Evolutionary conservation across 1,284 basidiomycete species (phyloP).

Genomic region (Apiotrichum gracile): DNA sequence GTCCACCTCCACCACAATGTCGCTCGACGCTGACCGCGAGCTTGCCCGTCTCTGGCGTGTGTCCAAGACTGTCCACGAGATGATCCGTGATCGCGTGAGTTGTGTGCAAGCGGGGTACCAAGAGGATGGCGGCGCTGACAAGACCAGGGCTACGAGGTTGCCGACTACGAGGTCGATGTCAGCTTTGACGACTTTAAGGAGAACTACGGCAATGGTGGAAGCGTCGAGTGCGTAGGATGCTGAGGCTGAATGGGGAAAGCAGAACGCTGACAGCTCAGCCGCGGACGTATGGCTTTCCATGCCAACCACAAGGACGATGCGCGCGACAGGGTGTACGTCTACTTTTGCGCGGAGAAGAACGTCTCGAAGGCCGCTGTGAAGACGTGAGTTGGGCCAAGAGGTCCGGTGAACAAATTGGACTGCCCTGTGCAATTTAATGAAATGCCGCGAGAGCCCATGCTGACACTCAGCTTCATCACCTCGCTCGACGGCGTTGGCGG

Average conservation of each 20-base stretch:
- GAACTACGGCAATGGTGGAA: conserved; percentile 34
- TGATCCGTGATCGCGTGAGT: conserved; percentile 74
- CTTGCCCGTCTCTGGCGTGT: conserved; percentile 77
- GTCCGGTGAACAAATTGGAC: no score
- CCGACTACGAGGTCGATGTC: conserved; percentile 47
- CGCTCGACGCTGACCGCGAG: conserved; percentile 40
- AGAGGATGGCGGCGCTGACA: background rate
- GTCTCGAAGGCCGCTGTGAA: conserved; percentile 94
- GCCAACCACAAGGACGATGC: conserved; percentile 65
- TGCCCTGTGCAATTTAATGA: no score
- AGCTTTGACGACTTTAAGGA: conserved; percentile 46
- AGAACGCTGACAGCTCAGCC: conserved; percentile 53
- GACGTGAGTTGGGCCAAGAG: conserved; percentile 72
- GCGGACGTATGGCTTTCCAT: conserved; percentile 79
- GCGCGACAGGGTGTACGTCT: conserved; percentile 82
- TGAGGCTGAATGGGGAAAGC: no score
- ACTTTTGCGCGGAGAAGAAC: conserved; percentile 85
- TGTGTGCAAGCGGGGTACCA: background rate
- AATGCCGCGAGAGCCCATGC: background rate
- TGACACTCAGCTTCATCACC: conserved; percentile 62
- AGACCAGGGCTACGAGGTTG: conserved; percentile 43
- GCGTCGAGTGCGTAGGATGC: conserved; percentile 33
- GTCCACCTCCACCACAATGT: conserved; percentile 18
- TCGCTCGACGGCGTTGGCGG: conserved; percentile 88
- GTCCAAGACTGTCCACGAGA: conserved; percentile 92